Evolutionary conservation across 305 asterid species (phyloP), one percentile per base, ranked within the genome.

Genomic region (Fraxinus greggii): DNA sequence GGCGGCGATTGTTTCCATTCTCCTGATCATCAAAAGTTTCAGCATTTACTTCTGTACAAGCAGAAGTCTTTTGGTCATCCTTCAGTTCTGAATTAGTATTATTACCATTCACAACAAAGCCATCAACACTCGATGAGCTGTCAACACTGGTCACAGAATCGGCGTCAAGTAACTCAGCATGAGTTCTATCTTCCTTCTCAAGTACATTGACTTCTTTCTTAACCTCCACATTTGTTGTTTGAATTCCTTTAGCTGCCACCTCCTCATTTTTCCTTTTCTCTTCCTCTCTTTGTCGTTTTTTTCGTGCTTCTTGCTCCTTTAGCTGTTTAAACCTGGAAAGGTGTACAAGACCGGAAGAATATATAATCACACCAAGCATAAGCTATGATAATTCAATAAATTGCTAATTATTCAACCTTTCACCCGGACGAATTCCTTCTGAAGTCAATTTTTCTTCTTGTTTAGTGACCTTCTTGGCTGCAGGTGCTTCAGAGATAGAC

Each of bases 351-450:
- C 78, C 31, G 35, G 56, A 54, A 78, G 79, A 54, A 36, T 19
- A 77, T 15, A 79, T 70, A 40, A 54, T 75, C 70, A 33, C 28
- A 78, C 35, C 36, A 51, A 33, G 36, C 77, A 75, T 1, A 73
- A 84, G 75, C 28, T 45, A 17, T 32, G 63, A 78, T 38, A 40
- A 33, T 59, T 23, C 70, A 76, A 82, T 51, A 48, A 75, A 85
- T n/a, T 35, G 79, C 75, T 29, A 82, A 70, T 61, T 63, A 69
- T 86, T 79, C 78, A 81, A 96, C 99, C 98, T 96, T 79, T 94
- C 99, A 83, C 99, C 99, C n/a, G 94, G 97, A 54, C 93, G 95
- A 84, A 76, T 89, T 85, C 93, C 98, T 76, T 87, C 91, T 72
- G 93, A 79, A 83, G 89, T 87, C 40, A n/a, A 76, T 78, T 86